These are phyloP conservation scores for Aspergillus fructus DNA, from an alignment of 2,329 filamentous ascomycete species.

Conservation along the genomic window DNA sequence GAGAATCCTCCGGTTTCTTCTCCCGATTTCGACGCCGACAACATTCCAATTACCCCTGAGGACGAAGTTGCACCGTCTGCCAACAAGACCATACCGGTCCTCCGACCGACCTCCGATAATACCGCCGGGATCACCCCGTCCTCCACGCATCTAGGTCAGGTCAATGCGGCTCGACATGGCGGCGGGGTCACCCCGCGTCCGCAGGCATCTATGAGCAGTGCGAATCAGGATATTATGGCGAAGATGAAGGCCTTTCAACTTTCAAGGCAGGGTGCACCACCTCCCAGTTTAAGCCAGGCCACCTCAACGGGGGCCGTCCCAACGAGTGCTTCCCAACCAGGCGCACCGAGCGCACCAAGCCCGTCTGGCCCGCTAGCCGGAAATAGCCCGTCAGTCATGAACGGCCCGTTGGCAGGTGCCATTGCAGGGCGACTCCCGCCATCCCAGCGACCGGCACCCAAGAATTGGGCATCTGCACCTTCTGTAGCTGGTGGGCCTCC, in stretches of 20 bases:
- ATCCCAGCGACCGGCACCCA: constrained; percentile 28
- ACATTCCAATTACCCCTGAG: constrained; percentile 20
- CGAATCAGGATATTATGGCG: constrained; percentile 62
- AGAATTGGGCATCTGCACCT: constrained; percentile 36
- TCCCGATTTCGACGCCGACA: constrained; percentile 21
- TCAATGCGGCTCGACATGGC: constrained; percentile 65
- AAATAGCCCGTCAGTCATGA: constrained; percentile 18
- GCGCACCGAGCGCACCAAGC: neutral
- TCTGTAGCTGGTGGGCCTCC: constrained; percentile 25
- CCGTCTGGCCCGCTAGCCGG: constrained; percentile 11
- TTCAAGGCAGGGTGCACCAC: constrained; percentile 60
- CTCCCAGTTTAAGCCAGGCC: constrained; percentile 30
- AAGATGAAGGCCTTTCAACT: constrained; percentile 70
- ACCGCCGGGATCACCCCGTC: constrained; percentile 65
- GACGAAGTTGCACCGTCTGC: constrained; percentile 20
- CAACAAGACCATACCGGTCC: constrained; percentile 24
- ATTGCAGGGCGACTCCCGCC: constrained; percentile 31
- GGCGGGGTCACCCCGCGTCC: constrained; percentile 26
- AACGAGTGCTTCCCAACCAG: constrained; percentile 4
- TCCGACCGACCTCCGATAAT: constrained; percentile 26
- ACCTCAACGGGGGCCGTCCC: constrained; percentile 38
- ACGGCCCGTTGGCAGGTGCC: constrained; percentile 30
- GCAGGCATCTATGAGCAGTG: constrained; percentile 34
- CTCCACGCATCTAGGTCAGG: constrained; percentile 78
- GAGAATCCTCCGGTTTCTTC: constrained; percentile 22